Evolutionary conservation across 1,284 basidiomycete species (phyloP).

Genomic region (Macrocystidia cucumis): DNA sequence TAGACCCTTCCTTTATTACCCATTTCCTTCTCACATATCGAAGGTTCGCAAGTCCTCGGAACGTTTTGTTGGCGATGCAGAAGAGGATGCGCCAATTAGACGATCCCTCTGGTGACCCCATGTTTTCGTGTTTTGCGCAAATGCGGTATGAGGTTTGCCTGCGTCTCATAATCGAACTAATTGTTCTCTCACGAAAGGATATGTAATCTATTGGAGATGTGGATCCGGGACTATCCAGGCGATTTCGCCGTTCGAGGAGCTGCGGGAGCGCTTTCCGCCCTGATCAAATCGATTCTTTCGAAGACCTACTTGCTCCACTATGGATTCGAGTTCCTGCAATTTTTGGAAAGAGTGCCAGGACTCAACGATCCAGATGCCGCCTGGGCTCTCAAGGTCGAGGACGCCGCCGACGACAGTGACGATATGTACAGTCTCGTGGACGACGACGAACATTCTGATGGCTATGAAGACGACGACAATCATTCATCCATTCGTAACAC

Average conservation of each 20-base stretch:
- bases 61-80: conserved; percentile 75
- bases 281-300: conserved; percentile 67
- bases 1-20: conserved; percentile 67
- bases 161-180: conserved; percentile 6
- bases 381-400: conserved; percentile 64
- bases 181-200: conserved; percentile 39
- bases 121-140: conserved; percentile 78
- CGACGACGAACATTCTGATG: conserved; percentile 43
- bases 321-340: conserved; percentile 71
- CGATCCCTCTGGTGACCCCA: conserved; percentile 63
- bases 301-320: conserved; percentile 78
- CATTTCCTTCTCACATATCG: conserved; percentile 78
- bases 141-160: conserved; percentile 48
- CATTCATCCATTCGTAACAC: conserved; percentile 18
- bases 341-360: conserved; percentile 56
- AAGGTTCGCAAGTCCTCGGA: conserved; percentile 68
- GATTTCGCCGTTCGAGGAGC: conserved; percentile 74
- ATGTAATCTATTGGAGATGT: conserved; percentile 65
- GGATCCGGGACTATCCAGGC: conserved; percentile 64
- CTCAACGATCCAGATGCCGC: conserved; percentile 56
- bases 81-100: conserved; percentile 74
- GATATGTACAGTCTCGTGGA: conserved; percentile 45
- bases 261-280: conserved; percentile 59
- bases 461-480: conserved; percentile 26
- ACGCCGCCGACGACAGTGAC: conserved; percentile 52